Conservation (phyloP, 352 stramenopile genomes). For the Globisporangium solare region DNA sequence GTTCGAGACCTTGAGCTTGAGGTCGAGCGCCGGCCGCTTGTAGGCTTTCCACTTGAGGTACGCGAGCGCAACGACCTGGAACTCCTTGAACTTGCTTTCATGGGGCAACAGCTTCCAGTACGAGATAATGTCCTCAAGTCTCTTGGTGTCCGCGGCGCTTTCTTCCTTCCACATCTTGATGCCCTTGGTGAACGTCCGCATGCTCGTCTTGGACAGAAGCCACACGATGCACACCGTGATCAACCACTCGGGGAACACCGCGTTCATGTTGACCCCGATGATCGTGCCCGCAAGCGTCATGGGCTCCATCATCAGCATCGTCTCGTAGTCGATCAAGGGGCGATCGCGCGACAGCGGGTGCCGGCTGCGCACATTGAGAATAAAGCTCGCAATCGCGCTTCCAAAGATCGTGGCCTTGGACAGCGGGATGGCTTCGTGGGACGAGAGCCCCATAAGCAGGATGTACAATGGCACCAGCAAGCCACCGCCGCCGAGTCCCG, state of each 20-base stretch:
- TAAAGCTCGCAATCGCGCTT: conserved; percentile 67
- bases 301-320: conserved; percentile 79
- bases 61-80: conserved; percentile 49
- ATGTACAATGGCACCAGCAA: conserved; percentile 80
- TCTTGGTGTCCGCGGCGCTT: conserved; percentile 36
- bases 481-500: conserved; percentile 67
- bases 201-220: conserved; percentile 63
- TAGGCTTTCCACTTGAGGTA: conserved; percentile 76
- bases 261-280: conserved; percentile 84
- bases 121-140: conserved; percentile 38
- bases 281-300: conserved; percentile 86
- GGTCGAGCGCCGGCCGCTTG: conserved; percentile 27
- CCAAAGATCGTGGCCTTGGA: conserved; percentile 85
- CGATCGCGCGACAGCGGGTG: conserved; percentile 59
- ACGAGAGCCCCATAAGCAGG: conserved; percentile 64
- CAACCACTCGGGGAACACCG: conserved; percentile 76
- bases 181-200: conserved; percentile 65
- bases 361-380: conserved; percentile 59
- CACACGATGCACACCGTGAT: conserved; percentile 76
- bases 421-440: conserved; percentile 76
- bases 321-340: conserved; percentile 82
- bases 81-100: conserved; percentile 69
- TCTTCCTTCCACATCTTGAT: conserved; percentile 71
- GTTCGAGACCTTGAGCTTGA: conserved; percentile 37
- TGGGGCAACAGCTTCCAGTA: conserved; percentile 69